These are phyloP conservation scores for Coleophoma cylindrospora DNA, from an alignment of 2,329 filamentous ascomycete species.

Conservation along the genomic window DNA sequence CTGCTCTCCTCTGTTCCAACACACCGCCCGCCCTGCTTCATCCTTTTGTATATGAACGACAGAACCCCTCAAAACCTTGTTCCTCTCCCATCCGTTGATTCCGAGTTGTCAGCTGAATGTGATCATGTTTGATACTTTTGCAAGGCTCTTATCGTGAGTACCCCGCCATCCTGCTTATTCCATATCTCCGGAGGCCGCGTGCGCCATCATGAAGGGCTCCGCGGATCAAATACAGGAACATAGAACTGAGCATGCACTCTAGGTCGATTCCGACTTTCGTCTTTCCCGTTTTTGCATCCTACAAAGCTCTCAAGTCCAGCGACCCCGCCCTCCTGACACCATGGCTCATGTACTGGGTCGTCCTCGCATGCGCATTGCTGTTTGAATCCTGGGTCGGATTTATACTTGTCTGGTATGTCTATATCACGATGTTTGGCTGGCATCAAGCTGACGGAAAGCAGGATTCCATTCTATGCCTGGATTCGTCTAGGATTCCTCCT, in stretches of 20 bases:
- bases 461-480: slow-evolving; percentile 92
- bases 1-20: neutral
- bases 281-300: slow-evolving; percentile 94
- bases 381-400: slow-evolving; percentile 86
- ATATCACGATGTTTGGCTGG: neutral
- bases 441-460: slow-evolving; percentile 22
- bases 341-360: slow-evolving; percentile 99
- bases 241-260: slow-evolving; percentile 16
- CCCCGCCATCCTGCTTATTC: slow-evolving; percentile 14
- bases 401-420: slow-evolving; percentile 69
- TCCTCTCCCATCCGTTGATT: neutral
- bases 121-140: slow-evolving; percentile 71
- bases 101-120: neutral
- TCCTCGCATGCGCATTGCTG: slow-evolving; percentile 74
- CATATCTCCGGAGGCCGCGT: neutral
- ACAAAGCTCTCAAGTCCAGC: slow-evolving; percentile 92
- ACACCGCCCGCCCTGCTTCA: neutral
- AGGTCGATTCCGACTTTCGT: slow-evolving; percentile 86
- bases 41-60: neutral
- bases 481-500: slow-evolving; percentile 81
- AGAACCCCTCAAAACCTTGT: neutral
- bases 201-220: neutral
- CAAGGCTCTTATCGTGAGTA: slow-evolving; percentile 72
- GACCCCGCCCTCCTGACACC: slow-evolving; percentile 86
- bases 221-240: no score